Conservation (phyloP, 352 stramenopile genomes). For the Globisporangium barbulae region DNA sequence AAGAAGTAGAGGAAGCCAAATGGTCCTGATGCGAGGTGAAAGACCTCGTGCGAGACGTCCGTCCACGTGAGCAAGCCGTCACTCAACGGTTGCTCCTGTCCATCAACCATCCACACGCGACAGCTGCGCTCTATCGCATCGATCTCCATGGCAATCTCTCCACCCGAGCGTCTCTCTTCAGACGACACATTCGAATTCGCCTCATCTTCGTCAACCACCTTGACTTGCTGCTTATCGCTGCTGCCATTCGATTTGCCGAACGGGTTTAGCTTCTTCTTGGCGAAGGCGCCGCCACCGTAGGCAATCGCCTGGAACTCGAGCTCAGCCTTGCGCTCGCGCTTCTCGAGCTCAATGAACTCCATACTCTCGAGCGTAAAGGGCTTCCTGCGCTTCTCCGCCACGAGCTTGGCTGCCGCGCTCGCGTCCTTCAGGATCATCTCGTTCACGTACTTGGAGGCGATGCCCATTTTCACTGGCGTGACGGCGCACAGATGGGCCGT, state of each 20-base stretch:
- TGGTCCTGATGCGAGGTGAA: conserved; percentile 39
- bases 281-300: conserved; percentile 53
- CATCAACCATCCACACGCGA: conserved; percentile 30
- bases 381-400: conserved; percentile 57
- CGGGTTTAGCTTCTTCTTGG: conserved; percentile 42
- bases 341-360: conserved; percentile 76
- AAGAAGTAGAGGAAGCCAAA: conserved; percentile 69
- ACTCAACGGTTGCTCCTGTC: conserved; percentile 28
- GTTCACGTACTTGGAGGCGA: conserved; percentile 87
- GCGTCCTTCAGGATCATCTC: conserved; percentile 87
- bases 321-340: conserved; percentile 69
- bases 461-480: conserved; percentile 85
- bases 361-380: conserved; percentile 74
- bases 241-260: conserved; percentile 15
- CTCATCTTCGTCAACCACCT: neutral
- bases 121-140: conserved; percentile 62
- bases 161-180: conserved; percentile 29
- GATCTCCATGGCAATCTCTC: conserved; percentile 66
- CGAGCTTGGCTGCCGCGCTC: conserved; percentile 60
- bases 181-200: neutral
- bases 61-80: conserved; percentile 49
- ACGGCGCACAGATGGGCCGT: conserved; percentile 78
- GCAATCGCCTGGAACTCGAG: conserved; percentile 83
- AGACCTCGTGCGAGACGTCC: conserved; percentile 38
- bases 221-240: conserved; percentile 3